Evolutionary conservation across 2,329 filamentous ascomycete genomes (phyloP).

Genomic region (Hymenoscyphus fraxineus): DNA sequence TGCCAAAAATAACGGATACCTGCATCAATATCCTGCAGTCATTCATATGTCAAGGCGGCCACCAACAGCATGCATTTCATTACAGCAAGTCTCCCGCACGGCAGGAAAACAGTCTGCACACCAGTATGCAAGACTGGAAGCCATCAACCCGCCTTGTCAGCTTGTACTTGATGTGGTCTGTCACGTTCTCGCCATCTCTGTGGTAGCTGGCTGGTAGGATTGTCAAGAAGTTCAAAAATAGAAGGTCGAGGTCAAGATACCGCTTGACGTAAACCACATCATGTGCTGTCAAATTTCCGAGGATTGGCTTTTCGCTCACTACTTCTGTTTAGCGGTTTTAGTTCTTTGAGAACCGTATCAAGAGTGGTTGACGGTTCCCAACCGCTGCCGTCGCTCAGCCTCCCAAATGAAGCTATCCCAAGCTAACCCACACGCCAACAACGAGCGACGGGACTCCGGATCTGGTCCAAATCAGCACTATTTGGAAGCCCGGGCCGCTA

Average conservation of each 20-base stretch:
- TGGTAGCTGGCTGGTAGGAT: not conserved
- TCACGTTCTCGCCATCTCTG: not conserved
- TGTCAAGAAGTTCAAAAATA: not conserved
- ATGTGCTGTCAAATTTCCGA: not conserved
- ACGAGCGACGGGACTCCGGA: not conserved
- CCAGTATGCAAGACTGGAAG: not conserved
- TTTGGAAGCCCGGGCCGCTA: not conserved
- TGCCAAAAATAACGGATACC: not conserved
- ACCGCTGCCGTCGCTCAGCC: not conserved
- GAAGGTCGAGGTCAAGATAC: not conserved
- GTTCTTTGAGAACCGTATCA: not conserved
- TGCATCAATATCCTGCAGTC: not conserved
- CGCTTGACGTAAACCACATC: not conserved
- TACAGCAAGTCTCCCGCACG: not conserved
- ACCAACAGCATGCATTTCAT: not conserved
- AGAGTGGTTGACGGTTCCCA: not conserved
- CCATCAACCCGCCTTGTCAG: not conserved
- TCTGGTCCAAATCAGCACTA: too few relatives aligned
- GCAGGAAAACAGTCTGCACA: not conserved
- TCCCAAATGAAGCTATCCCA: not conserved
- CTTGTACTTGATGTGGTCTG: not conserved
- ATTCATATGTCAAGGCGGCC: not conserved
- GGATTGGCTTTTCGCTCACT: not conserved
- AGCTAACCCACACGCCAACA: not conserved
- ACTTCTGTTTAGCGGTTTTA: not conserved